Base-by-base conservation (phyloP, 2,329 filamentous ascomycete species). In the Rutstroemia sp. region DNA sequence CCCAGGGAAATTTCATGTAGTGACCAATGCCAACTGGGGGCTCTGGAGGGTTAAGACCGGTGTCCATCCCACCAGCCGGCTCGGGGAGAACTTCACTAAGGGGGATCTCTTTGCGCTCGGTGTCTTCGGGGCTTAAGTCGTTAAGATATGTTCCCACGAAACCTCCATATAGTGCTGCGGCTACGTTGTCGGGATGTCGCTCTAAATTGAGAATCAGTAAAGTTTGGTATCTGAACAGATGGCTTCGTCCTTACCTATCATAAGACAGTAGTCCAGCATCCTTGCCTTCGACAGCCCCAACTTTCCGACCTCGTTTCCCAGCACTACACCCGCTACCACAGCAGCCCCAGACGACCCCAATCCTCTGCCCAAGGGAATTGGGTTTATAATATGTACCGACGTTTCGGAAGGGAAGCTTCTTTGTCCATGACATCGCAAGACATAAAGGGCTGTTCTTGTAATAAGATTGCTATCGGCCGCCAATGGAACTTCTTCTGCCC, bases 141-240 rank as follows among this genome's bases (percentile, higher is more conserved):
- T 95, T 95, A 59, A 97, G 81, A 70, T 97, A 97, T 18, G 92
- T 96, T 59, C 94, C 94, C 25, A 99, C 91, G 65, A 99, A 97
- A 34, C 94, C 94, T 63, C 94, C 94, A 67, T 95, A 97, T 38
- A 97, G 82, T 7, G 94, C 92, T 14, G 94, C 94, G 57, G 92
- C 94, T 52, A 99, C 90, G 69, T 96, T 96, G 74, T 96, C 91
- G 10, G 91, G 91, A 72, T 96, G 91, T 62, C 90, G 84, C 73
- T 96, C 83, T 85, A 60, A 4, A 21, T 14, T n/a, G 18, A 25
- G 44, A 4, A 19, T 52, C 53, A 58, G 25, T 39, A 18, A 52
- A 48, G 16, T 50, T 25, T 8, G 21, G 41, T 7, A 8, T n/a
- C 18, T 10, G 6, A 41, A 47, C 3, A 4, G 16, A 16, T 10